Evolutionary conservation across 2,329 filamentous ascomycete species (phyloP).

Genomic region (Bipolaris victoriae): DNA sequence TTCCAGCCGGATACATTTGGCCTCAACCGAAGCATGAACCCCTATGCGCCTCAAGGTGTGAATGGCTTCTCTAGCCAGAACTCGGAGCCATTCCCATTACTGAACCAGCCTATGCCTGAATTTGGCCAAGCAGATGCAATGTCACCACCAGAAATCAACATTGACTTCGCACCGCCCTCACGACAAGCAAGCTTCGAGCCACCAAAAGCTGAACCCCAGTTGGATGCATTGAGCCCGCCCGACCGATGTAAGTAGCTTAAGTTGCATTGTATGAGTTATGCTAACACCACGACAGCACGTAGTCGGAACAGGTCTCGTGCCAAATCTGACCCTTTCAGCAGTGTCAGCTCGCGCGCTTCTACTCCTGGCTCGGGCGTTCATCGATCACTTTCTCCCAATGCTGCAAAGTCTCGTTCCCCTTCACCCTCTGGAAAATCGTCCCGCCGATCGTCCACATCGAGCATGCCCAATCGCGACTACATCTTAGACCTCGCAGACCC

Average conservation of each 20-base stretch:
- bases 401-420: slow-evolving; percentile 54
- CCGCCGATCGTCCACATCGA: slow-evolving; percentile 59
- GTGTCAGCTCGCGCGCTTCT: slow-evolving; percentile 53
- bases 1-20: slow-evolving; percentile 57
- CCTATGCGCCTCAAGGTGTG: slow-evolving; percentile 55
- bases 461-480: slow-evolving; percentile 68
- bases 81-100: slow-evolving; percentile 57
- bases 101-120: slow-evolving; percentile 61
- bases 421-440: slow-evolving; percentile 57
- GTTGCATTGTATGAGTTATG: slow-evolving; percentile 10
- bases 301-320: slow-evolving; percentile 62
- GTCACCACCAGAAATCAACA: slow-evolving; percentile 93
- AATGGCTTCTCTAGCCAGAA: slow-evolving; percentile 59
- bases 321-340: slow-evolving; percentile 66
- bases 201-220: slow-evolving; percentile 65
- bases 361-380: slow-evolving; percentile 49
- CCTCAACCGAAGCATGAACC: slow-evolving; percentile 55
- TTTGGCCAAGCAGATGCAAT: slow-evolving; percentile 75
- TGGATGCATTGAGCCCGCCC: slow-evolving; percentile 84
- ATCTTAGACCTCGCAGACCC: slow-evolving; percentile 92
- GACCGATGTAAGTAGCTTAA: slow-evolving; percentile 61
- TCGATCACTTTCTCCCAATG: slow-evolving; percentile 53
- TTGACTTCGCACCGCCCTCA: slow-evolving; percentile 83
- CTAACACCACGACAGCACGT: slow-evolving; percentile 51
- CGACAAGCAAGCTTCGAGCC: slow-evolving; percentile 70